Evolutionary conservation across 768 basidiomycete genomes (phyloP).

Genomic region (Rhizopogon vinicolor): DNA sequence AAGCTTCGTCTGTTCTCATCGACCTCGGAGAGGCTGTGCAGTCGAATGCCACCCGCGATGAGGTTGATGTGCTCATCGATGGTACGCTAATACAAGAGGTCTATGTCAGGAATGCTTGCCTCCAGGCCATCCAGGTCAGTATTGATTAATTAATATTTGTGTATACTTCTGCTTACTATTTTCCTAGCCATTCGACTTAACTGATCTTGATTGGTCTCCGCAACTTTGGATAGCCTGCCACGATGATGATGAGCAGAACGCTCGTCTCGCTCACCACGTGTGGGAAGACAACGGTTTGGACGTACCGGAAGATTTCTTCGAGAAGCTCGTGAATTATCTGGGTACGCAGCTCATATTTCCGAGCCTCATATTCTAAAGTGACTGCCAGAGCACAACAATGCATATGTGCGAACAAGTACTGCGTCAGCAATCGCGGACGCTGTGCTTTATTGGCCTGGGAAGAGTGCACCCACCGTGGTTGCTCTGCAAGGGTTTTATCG

Average conservation of each 20-base stretch:
- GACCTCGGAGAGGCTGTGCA: conserved; percentile 80
- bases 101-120: conserved; percentile 80
- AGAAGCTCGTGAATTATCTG: conserved; percentile 57
- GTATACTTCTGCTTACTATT: background rate
- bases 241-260: conserved; percentile 88
- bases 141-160: background rate
- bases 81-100: conserved; percentile 85
- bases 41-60: conserved; percentile 53
- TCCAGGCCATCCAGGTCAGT: conserved; percentile 85
- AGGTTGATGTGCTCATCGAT: conserved; percentile 59
- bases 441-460: conserved; percentile 65
- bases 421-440: conserved; percentile 76
- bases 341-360: conserved; percentile 39
- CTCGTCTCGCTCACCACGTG: conserved; percentile 67
- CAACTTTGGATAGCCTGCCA: conserved; percentile 86
- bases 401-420: conserved; percentile 71
- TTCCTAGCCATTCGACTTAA: conserved; percentile 83
- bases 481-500: conserved; percentile 70
- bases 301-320: conserved; percentile 60
- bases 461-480: conserved; percentile 39
- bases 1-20: conserved; percentile 75
- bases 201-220: conserved; percentile 90
- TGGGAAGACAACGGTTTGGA: conserved; percentile 98
- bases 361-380: background rate
- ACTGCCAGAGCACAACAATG: conserved; percentile 65